Evolutionary conservation across 2,329 filamentous ascomycete genomes (phyloP).

Genomic region (Nemania sp.): DNA sequence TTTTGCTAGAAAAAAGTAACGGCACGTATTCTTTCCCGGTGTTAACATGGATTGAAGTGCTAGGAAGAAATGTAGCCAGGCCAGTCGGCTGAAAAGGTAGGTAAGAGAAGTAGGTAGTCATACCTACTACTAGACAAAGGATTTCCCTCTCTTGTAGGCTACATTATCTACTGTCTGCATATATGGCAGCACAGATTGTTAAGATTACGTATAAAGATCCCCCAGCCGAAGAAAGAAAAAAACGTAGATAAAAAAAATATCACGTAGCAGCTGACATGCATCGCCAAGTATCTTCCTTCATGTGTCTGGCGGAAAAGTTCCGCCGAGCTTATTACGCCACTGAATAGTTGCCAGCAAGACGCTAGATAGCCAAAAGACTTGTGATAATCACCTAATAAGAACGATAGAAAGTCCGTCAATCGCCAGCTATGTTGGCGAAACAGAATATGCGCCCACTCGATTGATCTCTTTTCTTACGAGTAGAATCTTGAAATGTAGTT

Average conservation of each 20-base stretch:
- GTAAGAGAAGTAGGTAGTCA: too few relatives aligned
- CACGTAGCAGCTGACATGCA: slow-evolving; percentile 20
- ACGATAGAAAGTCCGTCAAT: neutral
- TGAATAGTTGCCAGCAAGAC: neutral
- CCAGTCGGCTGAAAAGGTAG: neutral
- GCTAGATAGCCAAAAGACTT: neutral
- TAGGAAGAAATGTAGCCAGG: too few relatives aligned
- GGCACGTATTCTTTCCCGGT: too few relatives aligned
- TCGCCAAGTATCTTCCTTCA: neutral
- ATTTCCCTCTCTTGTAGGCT: too few relatives aligned
- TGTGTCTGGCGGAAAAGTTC: slow-evolving; percentile 6
- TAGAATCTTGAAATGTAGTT: neutral
- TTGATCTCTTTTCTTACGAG: neutral
- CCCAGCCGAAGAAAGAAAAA: too few relatives aligned
- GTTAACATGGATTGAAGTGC: too few relatives aligned
- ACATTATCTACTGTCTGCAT: neutral
- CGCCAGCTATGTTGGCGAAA: slow-evolving; percentile 1
- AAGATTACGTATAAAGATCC: neutral
- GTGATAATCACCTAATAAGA: neutral
- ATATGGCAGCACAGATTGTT: neutral
- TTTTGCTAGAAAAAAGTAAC: neutral
- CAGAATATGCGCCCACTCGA: neutral
- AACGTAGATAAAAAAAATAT: neutral
- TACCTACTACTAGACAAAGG: too few relatives aligned
- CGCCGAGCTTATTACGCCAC: slow-evolving; percentile 18